A percentile compares a stretch with the other conserved stretches of the same genome.
phyloP scores from a whole-genome alignment of 805 yeast species.

The Saccharomycopsis fermentans region DNA sequence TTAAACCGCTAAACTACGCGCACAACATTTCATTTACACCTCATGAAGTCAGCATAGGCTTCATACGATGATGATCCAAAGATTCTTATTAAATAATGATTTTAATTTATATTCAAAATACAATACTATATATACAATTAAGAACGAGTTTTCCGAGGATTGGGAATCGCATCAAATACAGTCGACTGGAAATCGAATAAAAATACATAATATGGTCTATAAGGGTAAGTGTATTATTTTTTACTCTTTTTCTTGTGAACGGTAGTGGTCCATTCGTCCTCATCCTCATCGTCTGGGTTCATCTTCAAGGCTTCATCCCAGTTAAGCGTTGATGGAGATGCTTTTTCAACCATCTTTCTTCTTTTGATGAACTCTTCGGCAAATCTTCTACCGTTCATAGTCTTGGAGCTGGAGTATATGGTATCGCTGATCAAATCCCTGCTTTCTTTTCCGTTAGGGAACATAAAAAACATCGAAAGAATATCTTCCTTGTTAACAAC shows the following conservation, averaged over 20 bases:
- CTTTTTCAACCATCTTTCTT: constrained; percentile 59
- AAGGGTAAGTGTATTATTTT: background rate
- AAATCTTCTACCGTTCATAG: constrained; percentile 91
- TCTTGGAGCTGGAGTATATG: constrained; percentile 74
- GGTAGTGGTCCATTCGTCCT: constrained; percentile 38
- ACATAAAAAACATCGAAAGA: constrained; percentile 64
- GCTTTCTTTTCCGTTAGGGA: constrained; percentile 70
- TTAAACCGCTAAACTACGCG: background rate
- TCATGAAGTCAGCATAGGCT: background rate
- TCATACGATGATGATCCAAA: too few species aligned
- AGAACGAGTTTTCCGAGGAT: too few species aligned
- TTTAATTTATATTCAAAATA: too few species aligned
- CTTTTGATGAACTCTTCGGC: constrained; percentile 82
- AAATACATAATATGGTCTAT: background rate
- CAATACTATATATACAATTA: too few species aligned
- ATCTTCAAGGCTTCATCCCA: constrained; percentile 66
- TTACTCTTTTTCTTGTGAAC: constrained; percentile 18
- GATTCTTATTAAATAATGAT: too few species aligned
- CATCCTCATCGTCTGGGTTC: constrained; percentile 31
- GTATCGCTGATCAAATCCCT: constrained; percentile 86
- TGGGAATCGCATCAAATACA: too few species aligned
- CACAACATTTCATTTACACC: background rate
- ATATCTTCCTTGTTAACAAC: constrained; percentile 74
- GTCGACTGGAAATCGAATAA: too few species aligned
- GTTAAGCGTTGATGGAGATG: constrained; percentile 36